A percentile compares a stretch with the other conserved stretches of the same genome.
These are phyloP conservation scores for Cotoneaster glaucophyllus DNA, from an alignment of 306 rosid genomes.

Conservation along the genomic window DNA sequence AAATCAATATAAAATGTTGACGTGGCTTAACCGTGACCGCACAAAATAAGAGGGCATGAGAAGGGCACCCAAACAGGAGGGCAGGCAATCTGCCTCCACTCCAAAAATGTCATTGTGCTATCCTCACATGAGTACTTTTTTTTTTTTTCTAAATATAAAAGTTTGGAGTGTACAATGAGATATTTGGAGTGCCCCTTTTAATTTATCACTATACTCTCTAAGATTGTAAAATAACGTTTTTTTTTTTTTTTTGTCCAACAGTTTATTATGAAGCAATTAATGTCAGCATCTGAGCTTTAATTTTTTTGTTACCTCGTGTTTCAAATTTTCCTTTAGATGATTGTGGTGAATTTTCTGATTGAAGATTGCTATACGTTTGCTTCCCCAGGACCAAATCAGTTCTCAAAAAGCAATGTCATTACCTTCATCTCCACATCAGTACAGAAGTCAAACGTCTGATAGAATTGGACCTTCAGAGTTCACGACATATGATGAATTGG, in stretches of 20 bases:
- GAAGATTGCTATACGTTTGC: constrained; percentile 28
- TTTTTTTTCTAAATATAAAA: too few relatives aligned
- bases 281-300: not conserved
- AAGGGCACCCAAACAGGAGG: too few relatives aligned
- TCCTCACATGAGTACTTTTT: too few relatives aligned
- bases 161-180: too few relatives aligned
- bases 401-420: constrained; percentile 88
- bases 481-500: constrained; percentile 48
- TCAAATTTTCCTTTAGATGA: constrained; percentile 31
- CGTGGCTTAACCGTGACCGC: too few relatives aligned
- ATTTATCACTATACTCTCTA: not conserved
- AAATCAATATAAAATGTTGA: too few relatives aligned
- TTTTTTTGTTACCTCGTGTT: constrained; percentile 16
- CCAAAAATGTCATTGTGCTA: too few relatives aligned
- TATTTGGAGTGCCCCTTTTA: too few relatives aligned
- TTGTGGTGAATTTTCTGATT: constrained; percentile 28
- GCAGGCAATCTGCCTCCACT: too few relatives aligned
- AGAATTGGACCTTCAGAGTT: constrained; percentile 50
- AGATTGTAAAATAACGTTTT: too few relatives aligned
- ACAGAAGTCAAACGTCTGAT: constrained; percentile 58
- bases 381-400: constrained; percentile 35
- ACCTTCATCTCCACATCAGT: constrained; percentile 90
- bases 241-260: not conserved
- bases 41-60: too few relatives aligned
- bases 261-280: not conserved